Conservation (phyloP, 257 asterid genomes). For the Solanum bulbocastanum region DNA sequence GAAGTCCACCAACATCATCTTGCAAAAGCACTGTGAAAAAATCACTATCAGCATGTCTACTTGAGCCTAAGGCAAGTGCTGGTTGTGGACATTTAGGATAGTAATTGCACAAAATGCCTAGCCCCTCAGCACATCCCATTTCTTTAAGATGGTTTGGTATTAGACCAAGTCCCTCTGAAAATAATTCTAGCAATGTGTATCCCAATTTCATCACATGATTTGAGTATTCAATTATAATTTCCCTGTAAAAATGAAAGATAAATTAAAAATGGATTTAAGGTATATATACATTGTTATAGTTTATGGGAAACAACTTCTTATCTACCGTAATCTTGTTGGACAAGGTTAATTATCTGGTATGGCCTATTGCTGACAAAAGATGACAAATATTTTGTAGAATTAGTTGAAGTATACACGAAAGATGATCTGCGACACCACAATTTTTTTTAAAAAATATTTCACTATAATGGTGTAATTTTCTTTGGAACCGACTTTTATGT, state of each 20-base stretch:
- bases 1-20: constrained; percentile 54
- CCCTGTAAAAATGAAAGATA: constrained; percentile 4
- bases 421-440: too few species aligned
- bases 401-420: fast-evolving
- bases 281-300: too few species aligned
- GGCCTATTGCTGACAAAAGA: too few species aligned
- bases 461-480: too few species aligned
- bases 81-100: constrained; percentile 69
- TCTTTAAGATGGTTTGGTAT: constrained; percentile 23
- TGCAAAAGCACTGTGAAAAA: constrained; percentile 56
- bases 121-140: constrained; percentile 43
- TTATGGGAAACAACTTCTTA: too few species aligned
- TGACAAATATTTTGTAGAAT: too few species aligned
- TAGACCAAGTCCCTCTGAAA: constrained; percentile 54
- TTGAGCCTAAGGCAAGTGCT: constrained; percentile 51
- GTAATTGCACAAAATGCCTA: constrained; percentile 36
- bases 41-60: constrained; percentile 35
- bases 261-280: too few species aligned
- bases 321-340: too few species aligned
- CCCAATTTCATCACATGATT: neutral
- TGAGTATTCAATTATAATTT: neutral
- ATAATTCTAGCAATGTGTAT: constrained; percentile 22
- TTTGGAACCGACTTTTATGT: too few species aligned
- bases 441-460: too few species aligned
- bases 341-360: too few species aligned